Base-by-base conservation (phyloP, 345 rosid genomes). In the Atalantia buxifolia region DNA sequence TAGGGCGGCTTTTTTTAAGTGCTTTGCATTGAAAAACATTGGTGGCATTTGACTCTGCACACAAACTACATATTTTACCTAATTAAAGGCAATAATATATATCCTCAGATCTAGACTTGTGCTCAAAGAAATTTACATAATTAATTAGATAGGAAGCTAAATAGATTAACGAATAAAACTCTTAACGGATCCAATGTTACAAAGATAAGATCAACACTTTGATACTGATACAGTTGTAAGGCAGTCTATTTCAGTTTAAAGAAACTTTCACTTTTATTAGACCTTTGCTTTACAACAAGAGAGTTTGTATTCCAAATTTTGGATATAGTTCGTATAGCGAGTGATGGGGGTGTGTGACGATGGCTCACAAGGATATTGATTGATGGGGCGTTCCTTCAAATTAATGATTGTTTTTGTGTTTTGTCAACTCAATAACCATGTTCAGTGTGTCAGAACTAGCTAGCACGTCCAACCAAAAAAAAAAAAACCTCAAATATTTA, bases 21-120 rank as follows among this genome's bases (percentile, higher is more conserved):
- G 81, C 69, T 69, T 25, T 59, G 72, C 63, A 72, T 73, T 28
- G 76, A 56, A 76, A 80, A 73, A 60, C 42, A 79, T 53, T 53
- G 66, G 76, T 74, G 81, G 74, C 53, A 48, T 72, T 80, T 80
- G 76, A 80, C 79, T 75, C 50, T 68, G 69, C 53, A 69, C 53
- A 74, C 56, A 24, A 24, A 21, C 64, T 31, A 9, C 3, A 45
- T 13, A 45, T 55, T 48, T 16, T 30, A 33, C 42, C 18, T 67
- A 69, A 12, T 16, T 19, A 53, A 53, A 53, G 50, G 50, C 50
- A 45, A 45, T 45, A 12, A 45, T 45, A 12, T 13, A 45, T 45
- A 13, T 45, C 50, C 50, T 45, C 50, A 45, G 13, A 45, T 13
- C 4, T 14, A 45, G 50, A 13, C 5, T 45, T 45, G 50, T 45